Evolutionary conservation across 2,329 filamentous ascomycete species (phyloP).

Genomic region (Cercospora sp.): DNA sequence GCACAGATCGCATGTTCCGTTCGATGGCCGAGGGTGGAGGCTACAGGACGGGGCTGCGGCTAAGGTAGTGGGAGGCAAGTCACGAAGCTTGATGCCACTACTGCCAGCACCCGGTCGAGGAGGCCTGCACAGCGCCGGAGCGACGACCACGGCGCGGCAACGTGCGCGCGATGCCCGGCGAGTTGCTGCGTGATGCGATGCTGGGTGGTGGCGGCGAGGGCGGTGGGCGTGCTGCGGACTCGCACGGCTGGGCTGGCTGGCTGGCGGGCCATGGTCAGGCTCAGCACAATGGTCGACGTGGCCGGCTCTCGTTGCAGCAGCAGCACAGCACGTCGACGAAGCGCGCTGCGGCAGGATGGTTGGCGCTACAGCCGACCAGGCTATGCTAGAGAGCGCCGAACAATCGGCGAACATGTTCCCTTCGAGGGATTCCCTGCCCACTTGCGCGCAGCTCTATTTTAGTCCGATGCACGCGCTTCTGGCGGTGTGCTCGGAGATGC

Average conservation of each 20-base stretch:
- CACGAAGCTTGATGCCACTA: neutral
- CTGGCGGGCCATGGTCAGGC: neutral
- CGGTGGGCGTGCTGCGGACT: neutral
- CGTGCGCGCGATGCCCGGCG: neutral
- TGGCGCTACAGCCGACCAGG: slow-evolving; percentile 3
- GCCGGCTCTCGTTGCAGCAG: neutral
- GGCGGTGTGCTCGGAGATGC: slow-evolving; percentile 15
- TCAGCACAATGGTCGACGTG: neutral
- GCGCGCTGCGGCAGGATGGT: neutral
- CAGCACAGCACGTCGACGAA: neutral
- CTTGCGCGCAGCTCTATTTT: slow-evolving; percentile 9
- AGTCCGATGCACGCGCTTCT: neutral
- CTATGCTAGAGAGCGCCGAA: slow-evolving; percentile 9
- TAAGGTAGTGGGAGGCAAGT: neutral
- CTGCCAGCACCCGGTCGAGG: neutral
- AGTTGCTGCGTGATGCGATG: neutral
- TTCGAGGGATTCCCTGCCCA: slow-evolving; percentile 12
- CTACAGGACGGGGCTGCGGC: neutral
- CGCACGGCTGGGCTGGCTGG: too few relatives aligned
- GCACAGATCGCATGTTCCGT: slow-evolving; percentile 31
- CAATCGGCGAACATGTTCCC: slow-evolving; percentile 25
- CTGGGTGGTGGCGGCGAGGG: neutral
- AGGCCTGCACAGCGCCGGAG: neutral
- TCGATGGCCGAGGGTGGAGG: slow-evolving; percentile 22
- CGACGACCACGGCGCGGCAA: neutral